phyloP scores from a whole-genome alignment of 495 filamentous ascomycete genomes.

The Podospora didyma region DNA sequence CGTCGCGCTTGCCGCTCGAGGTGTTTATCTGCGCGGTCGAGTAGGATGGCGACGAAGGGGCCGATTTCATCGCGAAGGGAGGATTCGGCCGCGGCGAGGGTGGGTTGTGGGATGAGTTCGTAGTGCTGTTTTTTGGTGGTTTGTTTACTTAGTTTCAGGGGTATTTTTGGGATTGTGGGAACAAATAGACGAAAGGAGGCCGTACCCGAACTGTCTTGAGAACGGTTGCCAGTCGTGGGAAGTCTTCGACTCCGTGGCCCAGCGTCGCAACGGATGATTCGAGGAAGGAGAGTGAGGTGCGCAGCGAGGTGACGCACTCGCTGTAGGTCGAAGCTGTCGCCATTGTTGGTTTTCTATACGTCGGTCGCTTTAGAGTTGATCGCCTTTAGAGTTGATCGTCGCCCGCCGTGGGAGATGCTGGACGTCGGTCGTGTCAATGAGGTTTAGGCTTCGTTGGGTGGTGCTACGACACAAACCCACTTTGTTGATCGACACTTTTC shows the following conservation, averaged over 20 bases:
- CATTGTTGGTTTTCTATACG: not conserved
- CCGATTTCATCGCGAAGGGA: constrained; percentile 49
- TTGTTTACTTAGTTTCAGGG: too few species aligned
- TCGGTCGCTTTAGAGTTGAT: too few species aligned
- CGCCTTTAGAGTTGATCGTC: too few species aligned
- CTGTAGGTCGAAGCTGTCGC: constrained; percentile 26
- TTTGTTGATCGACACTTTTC: too few species aligned
- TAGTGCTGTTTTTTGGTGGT: constrained; percentile 43
- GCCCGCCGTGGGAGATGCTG: too few species aligned
- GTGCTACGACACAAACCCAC: too few species aligned
- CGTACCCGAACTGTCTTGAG: constrained; percentile 46
- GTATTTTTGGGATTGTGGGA: too few species aligned
- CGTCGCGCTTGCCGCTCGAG: constrained; percentile 41
- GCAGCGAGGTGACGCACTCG: constrained; percentile 45
- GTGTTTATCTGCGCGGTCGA: constrained; percentile 46
- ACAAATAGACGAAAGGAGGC: constrained; percentile 1
- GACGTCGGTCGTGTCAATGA: too few species aligned
- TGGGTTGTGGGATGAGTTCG: constrained; percentile 48
- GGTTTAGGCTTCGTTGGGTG: too few species aligned
- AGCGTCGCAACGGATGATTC: constrained; percentile 46
- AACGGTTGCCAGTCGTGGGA: constrained; percentile 40
- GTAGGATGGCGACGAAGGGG: constrained; percentile 40
- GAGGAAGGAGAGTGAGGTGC: constrained; percentile 48
- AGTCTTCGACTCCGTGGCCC: constrained; percentile 41
- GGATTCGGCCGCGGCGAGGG: constrained; percentile 43